Evolutionary conservation across 192 early-diverging fungal genomes (phyloP), one percentile per base, ranked within the genome.

Genomic region (Backusella macrospora): DNA sequence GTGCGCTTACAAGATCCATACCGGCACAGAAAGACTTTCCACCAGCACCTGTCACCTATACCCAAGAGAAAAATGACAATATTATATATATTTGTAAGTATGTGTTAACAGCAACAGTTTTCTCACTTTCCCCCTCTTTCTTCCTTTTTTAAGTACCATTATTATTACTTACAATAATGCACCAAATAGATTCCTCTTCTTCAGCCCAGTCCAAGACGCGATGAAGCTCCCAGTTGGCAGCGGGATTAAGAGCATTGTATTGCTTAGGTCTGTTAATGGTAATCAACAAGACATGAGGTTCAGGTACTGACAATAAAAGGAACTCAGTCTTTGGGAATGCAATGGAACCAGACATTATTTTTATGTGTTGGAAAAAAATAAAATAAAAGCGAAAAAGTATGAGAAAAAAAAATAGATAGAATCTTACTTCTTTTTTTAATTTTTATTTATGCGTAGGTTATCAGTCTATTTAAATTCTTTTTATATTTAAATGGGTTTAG

Each of bases 231-330:
- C 49, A 70, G 38, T 75, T 70, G 1, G 75, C 72, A 39, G 64
- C 79, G 23, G 72, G 59, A 71, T 72, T 59, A 14, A 82, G 43
- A 26, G 81, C 73, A 70, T 82, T 82, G 52, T 70, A 69, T 21
- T 68, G 29, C 13, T 82, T 67, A 6, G 79, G 81, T 46, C 78
- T 70, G 63, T 82, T 80, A 34, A 82, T 79, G 6, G 78, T 82
- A 38, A 82, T 46, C 23, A 82, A 21, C 15, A 79, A 68, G 14
- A 82, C 62, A 48, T 73, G 73, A 34, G 70, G 67, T 23, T 64
- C 29, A 18, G 80, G 76, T 23, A 65, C n/a, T 23, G 72, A 38
- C 39, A 81, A 42, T 26, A 81, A 16, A 15, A 65, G 52, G 26
- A 68, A 70, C 26, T 78, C 46, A 29, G 72, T 73, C 43, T 70